These are phyloP conservation scores for Trichoderma gamsii DNA, from an alignment of 495 filamentous ascomycete genomes.

Conservation along the genomic window DNA sequence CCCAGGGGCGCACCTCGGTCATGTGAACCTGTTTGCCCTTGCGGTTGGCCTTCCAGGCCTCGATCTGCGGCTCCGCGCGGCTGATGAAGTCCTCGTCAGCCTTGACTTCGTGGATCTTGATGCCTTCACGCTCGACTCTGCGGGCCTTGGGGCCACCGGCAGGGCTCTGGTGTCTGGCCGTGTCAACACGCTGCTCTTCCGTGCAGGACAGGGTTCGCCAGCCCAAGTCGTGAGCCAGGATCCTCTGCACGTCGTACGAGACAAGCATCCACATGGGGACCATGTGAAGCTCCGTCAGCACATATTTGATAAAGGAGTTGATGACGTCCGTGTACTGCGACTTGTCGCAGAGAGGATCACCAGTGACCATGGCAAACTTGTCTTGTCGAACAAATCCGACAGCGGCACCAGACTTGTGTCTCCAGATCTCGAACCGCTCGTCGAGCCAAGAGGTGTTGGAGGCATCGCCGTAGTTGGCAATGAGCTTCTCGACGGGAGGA, in stretches of 20 bases:
- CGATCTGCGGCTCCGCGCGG: slow-evolving; percentile 62
- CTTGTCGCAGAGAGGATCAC: slow-evolving; percentile 71
- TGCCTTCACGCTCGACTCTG: slow-evolving; percentile 69
- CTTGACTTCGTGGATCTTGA: slow-evolving; percentile 62
- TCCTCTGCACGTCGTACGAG: slow-evolving; percentile 60
- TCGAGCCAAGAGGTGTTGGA: slow-evolving; percentile 85
- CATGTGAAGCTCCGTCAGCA: slow-evolving; percentile 62
- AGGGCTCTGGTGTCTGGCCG: slow-evolving; percentile 59
- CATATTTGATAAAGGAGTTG: slow-evolving; percentile 61
- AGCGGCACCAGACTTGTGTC: slow-evolving; percentile 73
- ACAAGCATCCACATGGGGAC: slow-evolving; percentile 80
- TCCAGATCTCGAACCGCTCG: slow-evolving; percentile 75
- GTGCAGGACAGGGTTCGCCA: slow-evolving; percentile 80
- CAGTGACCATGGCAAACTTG: slow-evolving; percentile 70
- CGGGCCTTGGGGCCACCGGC: slow-evolving; percentile 42
- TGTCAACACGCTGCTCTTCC: slow-evolving; percentile 75
- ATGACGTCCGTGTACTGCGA: slow-evolving; percentile 66
- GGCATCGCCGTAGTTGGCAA: slow-evolving; percentile 85
- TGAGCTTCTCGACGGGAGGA: slow-evolving; percentile 70
- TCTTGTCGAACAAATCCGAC: slow-evolving; percentile 68
- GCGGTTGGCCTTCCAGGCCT: slow-evolving; percentile 71
- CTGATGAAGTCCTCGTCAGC: slow-evolving; percentile 55
- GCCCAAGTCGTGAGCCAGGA: slow-evolving; percentile 66
- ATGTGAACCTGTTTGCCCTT: slow-evolving; percentile 78
- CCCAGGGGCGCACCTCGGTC: slow-evolving; percentile 77